These are phyloP conservation scores for Acacia melanoxylon DNA, from an alignment of 306 rosid genomes.

Conservation along the genomic window DNA sequence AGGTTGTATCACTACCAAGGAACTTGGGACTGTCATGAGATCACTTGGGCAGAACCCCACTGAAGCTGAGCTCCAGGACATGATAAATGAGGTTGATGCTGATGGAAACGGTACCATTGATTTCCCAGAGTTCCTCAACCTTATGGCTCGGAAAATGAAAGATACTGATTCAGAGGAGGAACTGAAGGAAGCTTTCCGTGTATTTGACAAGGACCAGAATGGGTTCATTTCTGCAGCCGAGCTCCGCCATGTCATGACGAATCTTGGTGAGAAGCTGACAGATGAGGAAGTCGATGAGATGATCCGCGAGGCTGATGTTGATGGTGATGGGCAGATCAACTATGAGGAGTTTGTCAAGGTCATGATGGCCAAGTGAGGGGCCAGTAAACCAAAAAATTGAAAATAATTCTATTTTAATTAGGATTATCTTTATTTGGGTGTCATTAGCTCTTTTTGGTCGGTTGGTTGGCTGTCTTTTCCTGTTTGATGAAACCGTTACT, in stretches of 20 bases:
- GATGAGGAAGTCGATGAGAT: slow-evolving; percentile 59
- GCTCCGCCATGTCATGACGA: slow-evolving; percentile 61
- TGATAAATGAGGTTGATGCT: slow-evolving; percentile 62
- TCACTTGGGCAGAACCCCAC: slow-evolving; percentile 65
- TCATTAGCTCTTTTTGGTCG: slow-evolving; percentile 37
- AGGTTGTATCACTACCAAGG: slow-evolving; percentile 61
- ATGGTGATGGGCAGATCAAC: slow-evolving; percentile 61
- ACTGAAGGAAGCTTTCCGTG: slow-evolving; percentile 60
- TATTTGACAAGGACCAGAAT: slow-evolving; percentile 61
- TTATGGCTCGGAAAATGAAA: slow-evolving; percentile 63
- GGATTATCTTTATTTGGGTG: slow-evolving; percentile 35
- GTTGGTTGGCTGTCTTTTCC: slow-evolving; percentile 27
- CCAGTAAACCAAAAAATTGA: slow-evolving; percentile 12
- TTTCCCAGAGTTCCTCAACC: slow-evolving; percentile 52
- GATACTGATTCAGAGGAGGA: slow-evolving; percentile 62
- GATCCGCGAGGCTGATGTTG: slow-evolving; percentile 64
- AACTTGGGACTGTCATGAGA: slow-evolving; percentile 60
- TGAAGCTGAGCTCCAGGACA: slow-evolving; percentile 57
- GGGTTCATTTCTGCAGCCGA: slow-evolving; percentile 64
- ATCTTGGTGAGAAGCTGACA: slow-evolving; percentile 63
- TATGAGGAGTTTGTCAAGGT: slow-evolving; percentile 60
- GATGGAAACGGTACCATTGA: slow-evolving; percentile 57
- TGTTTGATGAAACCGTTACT: slow-evolving; percentile 35
- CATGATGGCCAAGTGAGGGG: slow-evolving; percentile 57
- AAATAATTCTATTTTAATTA: slow-evolving; percentile 31